These are phyloP conservation scores for Cerrena zonata DNA, from an alignment of 1,284 basidiomycete genomes.

Conservation along the genomic window DNA sequence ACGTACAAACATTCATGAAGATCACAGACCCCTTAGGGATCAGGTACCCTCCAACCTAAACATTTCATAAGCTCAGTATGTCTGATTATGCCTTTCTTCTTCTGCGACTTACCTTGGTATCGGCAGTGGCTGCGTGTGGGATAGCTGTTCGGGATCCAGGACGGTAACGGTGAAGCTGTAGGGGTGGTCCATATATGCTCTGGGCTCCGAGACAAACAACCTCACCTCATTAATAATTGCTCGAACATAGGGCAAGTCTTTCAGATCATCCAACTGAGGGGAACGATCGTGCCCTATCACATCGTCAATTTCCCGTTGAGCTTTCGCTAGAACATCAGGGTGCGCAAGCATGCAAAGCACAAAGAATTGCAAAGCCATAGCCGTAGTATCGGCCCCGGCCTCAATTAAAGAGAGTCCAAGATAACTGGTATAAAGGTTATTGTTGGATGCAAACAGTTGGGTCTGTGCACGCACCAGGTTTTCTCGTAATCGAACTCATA, in stretches of 20 bases:
- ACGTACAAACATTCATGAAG: constrained; percentile 7
- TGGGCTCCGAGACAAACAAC: not conserved
- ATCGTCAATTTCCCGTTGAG: constrained; percentile 31
- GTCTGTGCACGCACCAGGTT: not conserved
- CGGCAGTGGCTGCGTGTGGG: not conserved
- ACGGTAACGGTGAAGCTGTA: constrained; percentile 4
- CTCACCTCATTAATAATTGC: constrained; percentile 33
- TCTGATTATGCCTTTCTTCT: not conserved
- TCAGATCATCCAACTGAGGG: constrained; percentile 29
- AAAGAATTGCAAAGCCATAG: constrained; percentile 20
- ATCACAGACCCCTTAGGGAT: constrained; percentile 3
- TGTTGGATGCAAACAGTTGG: not conserved
- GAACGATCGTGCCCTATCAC: constrained; percentile 28
- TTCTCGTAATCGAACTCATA: not conserved
- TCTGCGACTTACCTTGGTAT: no score
- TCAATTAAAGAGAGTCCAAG: constrained; percentile 10
- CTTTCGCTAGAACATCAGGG: constrained; percentile 27
- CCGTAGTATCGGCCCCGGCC: constrained; percentile 24
- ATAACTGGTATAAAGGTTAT: not conserved
- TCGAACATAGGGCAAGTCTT: constrained; percentile 28
- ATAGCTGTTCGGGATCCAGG: not conserved
- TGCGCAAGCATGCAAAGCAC: constrained; percentile 23
- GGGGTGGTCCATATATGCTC: not conserved
- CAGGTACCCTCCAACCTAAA: constrained; percentile 3
- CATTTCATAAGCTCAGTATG: not conserved